A percentile compares a stretch with the other conserved stretches of the same genome.
These are phyloP conservation scores for Candida methanosorbosa DNA, from an alignment of 805 yeast genomes.

Conservation along the genomic window DNA sequence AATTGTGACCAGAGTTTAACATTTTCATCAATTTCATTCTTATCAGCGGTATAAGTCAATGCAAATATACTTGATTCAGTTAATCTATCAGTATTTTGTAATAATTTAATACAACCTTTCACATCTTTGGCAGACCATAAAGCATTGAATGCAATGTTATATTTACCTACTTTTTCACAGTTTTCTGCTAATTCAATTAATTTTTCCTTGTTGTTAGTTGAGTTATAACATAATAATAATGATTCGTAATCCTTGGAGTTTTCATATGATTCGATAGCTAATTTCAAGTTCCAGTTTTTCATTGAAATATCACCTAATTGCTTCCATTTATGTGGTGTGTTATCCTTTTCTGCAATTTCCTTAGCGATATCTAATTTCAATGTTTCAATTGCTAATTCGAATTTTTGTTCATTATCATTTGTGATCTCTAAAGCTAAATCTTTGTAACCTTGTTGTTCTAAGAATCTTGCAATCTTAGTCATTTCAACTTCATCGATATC, in stretches of 20 bases:
- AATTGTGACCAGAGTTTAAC: slow-evolving; percentile 62
- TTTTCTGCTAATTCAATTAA: slow-evolving; percentile 54
- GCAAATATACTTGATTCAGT: slow-evolving; percentile 85
- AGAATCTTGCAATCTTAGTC: slow-evolving; percentile 78
- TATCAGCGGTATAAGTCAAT: slow-evolving; percentile 52
- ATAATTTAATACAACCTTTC: slow-evolving; percentile 51
- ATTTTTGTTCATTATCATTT: slow-evolving; percentile 83
- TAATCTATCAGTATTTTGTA: slow-evolving; percentile 57
- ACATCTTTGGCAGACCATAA: slow-evolving; percentile 81
- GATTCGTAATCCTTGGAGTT: slow-evolving; percentile 78
- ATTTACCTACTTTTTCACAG: slow-evolving; percentile 70
- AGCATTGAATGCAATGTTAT: slow-evolving; percentile 86
- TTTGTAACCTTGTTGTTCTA: slow-evolving; percentile 85
- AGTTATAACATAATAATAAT: slow-evolving; percentile 70
- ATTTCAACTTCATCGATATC: slow-evolving; percentile 58
- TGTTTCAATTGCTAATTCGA: slow-evolving; percentile 80
- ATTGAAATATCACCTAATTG: slow-evolving; percentile 83
- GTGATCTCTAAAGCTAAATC: slow-evolving; percentile 79
- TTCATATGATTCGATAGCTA: slow-evolving; percentile 74
- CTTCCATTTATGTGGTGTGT: slow-evolving; percentile 75
- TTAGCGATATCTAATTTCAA: slow-evolving; percentile 64
- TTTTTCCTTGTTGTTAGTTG: slow-evolving; percentile 60
- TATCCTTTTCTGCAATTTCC: slow-evolving; percentile 47
- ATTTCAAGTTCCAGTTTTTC: slow-evolving; percentile 63
- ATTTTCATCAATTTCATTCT: slow-evolving; percentile 30